Evolutionary conservation across 768 basidiomycete genomes (phyloP).

Genomic region (Lactarius hatsudake): DNA sequence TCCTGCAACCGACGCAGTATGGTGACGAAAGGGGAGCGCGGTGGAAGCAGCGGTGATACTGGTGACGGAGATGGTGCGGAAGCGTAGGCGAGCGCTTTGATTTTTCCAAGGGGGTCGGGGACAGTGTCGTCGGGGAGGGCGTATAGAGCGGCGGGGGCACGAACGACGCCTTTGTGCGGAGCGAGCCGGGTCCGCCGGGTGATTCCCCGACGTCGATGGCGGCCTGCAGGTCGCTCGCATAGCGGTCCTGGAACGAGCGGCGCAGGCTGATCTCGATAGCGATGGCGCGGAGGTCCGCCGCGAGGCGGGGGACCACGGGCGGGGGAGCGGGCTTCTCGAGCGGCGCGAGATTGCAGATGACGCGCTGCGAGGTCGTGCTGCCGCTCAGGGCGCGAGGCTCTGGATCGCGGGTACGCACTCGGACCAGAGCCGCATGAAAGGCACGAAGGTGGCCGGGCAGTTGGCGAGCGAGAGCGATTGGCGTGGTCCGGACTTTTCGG

Average conservation of each 20-base stretch:
- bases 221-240: conserved; percentile 70
- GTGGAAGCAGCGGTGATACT: not conserved
- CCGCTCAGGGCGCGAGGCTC: conserved; percentile 51
- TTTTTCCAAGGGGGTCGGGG: conserved; percentile 13
- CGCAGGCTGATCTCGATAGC: conserved; percentile 86
- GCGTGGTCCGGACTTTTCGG: conserved; percentile 45
- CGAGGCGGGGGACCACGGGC: conserved; percentile 52
- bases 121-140: conserved; percentile 26
- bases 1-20: no score
- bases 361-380: conserved; percentile 82
- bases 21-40: no score
- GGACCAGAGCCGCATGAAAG: conserved; percentile 75
- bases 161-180: conserved; percentile 54
- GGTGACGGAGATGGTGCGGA: not conserved
- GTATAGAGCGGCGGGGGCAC: conserved; percentile 67
- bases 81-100: not conserved
- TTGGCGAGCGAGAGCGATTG: conserved; percentile 61
- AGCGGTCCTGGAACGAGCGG: conserved; percentile 79
- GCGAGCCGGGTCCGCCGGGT: conserved; percentile 37
- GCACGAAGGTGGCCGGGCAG: conserved; percentile 64
- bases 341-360: conserved; percentile 62
- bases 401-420: conserved; percentile 67
- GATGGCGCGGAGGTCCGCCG: conserved; percentile 77
- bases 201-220: conserved; percentile 56
- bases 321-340: conserved; percentile 43